Evolutionary conservation across 768 basidiomycete genomes (phyloP).

Genomic region (Termitomyces sp.): DNA sequence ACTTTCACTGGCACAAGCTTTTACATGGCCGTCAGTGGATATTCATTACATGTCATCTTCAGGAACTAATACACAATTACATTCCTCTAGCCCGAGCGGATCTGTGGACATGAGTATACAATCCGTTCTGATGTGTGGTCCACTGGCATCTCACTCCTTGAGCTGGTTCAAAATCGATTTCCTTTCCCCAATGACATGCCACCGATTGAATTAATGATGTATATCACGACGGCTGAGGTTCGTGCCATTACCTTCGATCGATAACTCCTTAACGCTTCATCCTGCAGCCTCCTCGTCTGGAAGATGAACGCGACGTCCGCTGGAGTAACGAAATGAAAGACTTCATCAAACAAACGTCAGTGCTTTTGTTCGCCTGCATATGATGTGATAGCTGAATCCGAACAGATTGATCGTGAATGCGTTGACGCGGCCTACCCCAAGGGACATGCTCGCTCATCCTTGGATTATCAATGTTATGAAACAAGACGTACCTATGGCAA

Average conservation of each 20-base stretch:
- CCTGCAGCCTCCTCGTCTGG: constrained; percentile 70
- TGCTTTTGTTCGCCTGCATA: constrained; percentile 6
- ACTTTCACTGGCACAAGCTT: constrained; percentile 98
- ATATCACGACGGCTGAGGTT: constrained; percentile 80
- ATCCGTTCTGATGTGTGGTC: constrained; percentile 99
- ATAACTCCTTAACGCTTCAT: constrained; percentile 7
- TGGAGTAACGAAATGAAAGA: constrained; percentile 90
- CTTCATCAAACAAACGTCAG: constrained; percentile 83
- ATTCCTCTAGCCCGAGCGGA: constrained; percentile 76
- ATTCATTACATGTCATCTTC: background rate
- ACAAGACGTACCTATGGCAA: constrained; percentile 83
- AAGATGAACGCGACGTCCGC: constrained; percentile 61
- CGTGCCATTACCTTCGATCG: constrained; percentile 14
- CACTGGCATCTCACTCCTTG: constrained; percentile 88
- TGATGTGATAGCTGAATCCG: background rate
- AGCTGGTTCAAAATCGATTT: constrained; percentile 91
- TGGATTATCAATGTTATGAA: constrained; percentile 78
- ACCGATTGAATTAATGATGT: constrained; percentile 91
- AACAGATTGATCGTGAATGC: constrained; percentile 50
- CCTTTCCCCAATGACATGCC: constrained; percentile 91
- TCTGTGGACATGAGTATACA: constrained; percentile 86
- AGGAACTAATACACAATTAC: constrained; percentile 8
- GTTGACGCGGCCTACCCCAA: constrained; percentile 68
- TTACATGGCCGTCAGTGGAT: constrained; percentile 90
- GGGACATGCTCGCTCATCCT: constrained; percentile 76